Percentiles rank a stretch among this genome's conserved stretches.
phyloP scores from a whole-genome alignment of 2,329 filamentous ascomycete species.

The Colletotrichum cuscutae region DNA sequence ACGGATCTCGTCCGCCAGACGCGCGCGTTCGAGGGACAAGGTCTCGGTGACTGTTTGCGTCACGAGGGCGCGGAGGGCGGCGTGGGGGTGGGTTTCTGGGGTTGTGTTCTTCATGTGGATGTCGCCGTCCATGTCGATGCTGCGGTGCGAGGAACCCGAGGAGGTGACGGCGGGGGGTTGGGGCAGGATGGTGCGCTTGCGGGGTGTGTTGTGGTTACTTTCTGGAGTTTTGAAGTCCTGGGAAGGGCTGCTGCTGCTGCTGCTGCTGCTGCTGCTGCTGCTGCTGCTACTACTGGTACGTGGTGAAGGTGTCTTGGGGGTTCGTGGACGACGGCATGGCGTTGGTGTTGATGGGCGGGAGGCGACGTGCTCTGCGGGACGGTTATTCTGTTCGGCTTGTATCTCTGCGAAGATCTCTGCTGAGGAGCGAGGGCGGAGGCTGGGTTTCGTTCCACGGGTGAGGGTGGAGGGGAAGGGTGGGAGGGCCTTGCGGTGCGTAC shows the following conservation, averaged over 20 bases:
- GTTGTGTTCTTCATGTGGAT: constrained; percentile 4
- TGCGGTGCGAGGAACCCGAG: neutral
- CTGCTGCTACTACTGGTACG: neutral
- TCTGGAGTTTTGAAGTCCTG: neutral
- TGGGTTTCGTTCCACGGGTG: neutral
- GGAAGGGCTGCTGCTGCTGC: neutral
- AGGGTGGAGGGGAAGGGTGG: neutral
- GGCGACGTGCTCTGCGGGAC: neutral
- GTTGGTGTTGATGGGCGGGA: neutral
- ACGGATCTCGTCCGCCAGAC: constrained; percentile 1
- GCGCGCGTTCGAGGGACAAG: constrained; percentile 6
- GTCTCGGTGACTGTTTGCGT: neutral
- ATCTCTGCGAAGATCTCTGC: constrained; percentile 5
- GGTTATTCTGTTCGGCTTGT: neutral
- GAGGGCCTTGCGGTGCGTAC: neutral
- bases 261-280: neutral
- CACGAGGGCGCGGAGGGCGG: neutral
- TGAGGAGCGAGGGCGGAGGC: neutral
- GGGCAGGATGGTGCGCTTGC: neutral
- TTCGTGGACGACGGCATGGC: neutral
- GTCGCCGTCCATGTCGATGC: constrained; percentile 20
- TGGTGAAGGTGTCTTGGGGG: neutral
- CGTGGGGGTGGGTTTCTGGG: neutral
- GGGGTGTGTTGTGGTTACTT: neutral
- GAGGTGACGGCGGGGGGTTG: neutral